Percentiles rank a stretch among this genome's conserved stretches.
Evolutionary conservation across 495 filamentous ascomycete species (phyloP).

Genomic region (Neurospora sp.): DNA sequence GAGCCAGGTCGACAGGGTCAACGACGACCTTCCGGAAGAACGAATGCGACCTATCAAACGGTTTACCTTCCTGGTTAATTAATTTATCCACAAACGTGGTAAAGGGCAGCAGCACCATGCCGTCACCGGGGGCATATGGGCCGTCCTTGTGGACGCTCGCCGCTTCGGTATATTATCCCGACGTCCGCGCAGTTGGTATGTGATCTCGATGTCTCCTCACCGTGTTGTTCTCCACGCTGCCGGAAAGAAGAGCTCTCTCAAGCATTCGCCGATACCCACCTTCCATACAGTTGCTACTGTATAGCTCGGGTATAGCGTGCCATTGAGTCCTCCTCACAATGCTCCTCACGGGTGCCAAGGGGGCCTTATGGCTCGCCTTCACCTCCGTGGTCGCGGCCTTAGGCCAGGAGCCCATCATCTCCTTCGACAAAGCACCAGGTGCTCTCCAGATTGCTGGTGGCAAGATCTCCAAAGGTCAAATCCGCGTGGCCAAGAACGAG

Average conservation of each 20-base stretch:
- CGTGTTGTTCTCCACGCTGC: neutral
- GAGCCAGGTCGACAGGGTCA: neutral
- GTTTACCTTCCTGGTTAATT: slow-evolving; percentile 13
- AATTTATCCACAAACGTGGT: slow-evolving; percentile 18
- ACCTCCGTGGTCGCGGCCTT: slow-evolving; percentile 31
- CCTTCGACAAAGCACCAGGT: slow-evolving; percentile 29
- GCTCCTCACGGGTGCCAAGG: slow-evolving; percentile 13
- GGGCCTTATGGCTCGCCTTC: slow-evolving; percentile 16
- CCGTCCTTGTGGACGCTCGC: neutral
- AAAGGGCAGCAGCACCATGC: slow-evolving; percentile 4
- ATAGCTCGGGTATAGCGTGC: neutral
- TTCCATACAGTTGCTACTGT: neutral
- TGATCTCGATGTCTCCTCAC: neutral
- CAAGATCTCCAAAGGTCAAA: slow-evolving; percentile 33
- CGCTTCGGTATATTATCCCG: slow-evolving; percentile 18
- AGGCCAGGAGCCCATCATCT: slow-evolving; percentile 47
- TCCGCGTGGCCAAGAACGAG: slow-evolving; percentile 45
- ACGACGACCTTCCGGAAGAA: slow-evolving; percentile 4
- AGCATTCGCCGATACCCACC: neutral
- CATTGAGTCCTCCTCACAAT: slow-evolving; percentile 8
- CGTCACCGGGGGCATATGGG: neutral
- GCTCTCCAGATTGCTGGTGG: slow-evolving; percentile 39
- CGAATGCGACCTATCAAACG: slow-evolving; percentile 9
- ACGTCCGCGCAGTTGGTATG: neutral
- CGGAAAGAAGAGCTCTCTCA: neutral